A percentile compares a stretch with the other conserved stretches of the same genome.
Evolutionary conservation across 768 basidiomycete genomes (phyloP).

Genomic region (Suillus ampliporus): DNA sequence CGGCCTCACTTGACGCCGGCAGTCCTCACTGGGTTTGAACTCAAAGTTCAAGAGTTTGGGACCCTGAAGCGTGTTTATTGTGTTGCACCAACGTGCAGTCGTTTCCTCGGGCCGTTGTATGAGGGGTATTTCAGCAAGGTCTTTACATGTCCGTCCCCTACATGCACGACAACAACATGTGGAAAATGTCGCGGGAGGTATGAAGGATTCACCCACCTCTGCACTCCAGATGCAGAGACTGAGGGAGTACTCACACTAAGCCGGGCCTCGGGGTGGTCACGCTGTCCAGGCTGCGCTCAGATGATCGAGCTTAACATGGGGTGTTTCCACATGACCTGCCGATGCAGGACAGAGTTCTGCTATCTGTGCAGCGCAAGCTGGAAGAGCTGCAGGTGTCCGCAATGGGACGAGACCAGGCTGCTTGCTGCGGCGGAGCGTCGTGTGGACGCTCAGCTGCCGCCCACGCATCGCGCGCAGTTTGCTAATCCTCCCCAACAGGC

Average conservation of each 20-base stretch:
- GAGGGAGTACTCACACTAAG: conserved; percentile 32
- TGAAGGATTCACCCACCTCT: conserved; percentile 32
- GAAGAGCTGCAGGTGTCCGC: conserved; percentile 67
- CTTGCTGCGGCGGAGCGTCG: conserved; percentile 42
- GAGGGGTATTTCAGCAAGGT: conserved; percentile 29
- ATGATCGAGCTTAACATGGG: conserved; percentile 45
- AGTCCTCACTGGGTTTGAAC: conserved; percentile 27
- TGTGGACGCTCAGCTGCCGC: conserved; percentile 45
- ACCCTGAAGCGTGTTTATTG: conserved; percentile 46
- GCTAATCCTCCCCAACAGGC: conserved; percentile 30
- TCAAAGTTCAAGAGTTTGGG: conserved; percentile 35
- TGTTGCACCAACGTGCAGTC: conserved; percentile 38
- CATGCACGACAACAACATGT: conserved; percentile 30
- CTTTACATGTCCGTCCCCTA: conserved; percentile 27
- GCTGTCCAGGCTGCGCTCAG: conserved; percentile 45
- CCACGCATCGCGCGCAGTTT: conserved; percentile 31
- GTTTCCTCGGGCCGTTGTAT: conserved; percentile 40
- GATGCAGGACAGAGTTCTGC: conserved; percentile 46
- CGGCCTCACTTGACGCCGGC: conserved; percentile 28
- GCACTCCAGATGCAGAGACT: conserved; percentile 31
- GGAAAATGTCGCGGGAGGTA: conserved; percentile 30
- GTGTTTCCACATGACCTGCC: conserved; percentile 48
- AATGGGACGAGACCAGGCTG: conserved; percentile 62
- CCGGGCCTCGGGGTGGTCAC: conserved; percentile 39
- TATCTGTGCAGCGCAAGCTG: conserved; percentile 58